Conservation (phyloP, 257 asterid genomes). For the Solanum raphanifolium region DNA sequence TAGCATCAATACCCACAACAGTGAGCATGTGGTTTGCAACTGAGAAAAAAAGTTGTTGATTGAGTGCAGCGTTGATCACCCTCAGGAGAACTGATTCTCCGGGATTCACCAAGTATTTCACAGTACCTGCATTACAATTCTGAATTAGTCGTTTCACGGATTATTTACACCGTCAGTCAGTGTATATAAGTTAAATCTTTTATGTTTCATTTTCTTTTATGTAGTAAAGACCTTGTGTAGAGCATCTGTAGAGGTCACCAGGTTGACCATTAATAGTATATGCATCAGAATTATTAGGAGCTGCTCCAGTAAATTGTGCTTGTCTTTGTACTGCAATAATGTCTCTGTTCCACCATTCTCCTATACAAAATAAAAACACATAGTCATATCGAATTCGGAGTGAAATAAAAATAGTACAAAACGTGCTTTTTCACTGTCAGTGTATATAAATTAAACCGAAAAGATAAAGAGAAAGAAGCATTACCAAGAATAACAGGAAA, state of each 20-base stretch:
- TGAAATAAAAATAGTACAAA: background rate
- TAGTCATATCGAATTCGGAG: background rate
- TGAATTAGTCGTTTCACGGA: background rate
- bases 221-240: conserved; percentile 13
- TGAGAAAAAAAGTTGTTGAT: conserved; percentile 53
- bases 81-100: conserved; percentile 46
- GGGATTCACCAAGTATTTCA: conserved; percentile 26
- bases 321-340: conserved; percentile 40
- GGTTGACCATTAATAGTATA: conserved; percentile 79
- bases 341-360: conserved; percentile 80
- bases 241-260: conserved; percentile 55
- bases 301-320: conserved; percentile 54
- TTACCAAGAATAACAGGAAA: conserved; percentile 54
- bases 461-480: background rate
- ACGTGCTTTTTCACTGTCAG: background rate
- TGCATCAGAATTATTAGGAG: conserved; percentile 71
- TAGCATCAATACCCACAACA: conserved; percentile 52
- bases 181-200: background rate
- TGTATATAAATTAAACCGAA: background rate
- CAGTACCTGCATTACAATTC: conserved; percentile 26
- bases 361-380: conserved; percentile 11
- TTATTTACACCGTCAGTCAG: background rate
- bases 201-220: background rate
- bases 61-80: conserved; percentile 66
- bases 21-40: conserved; percentile 55